A percentile compares a stretch with the other conserved stretches of the same genome.
These are phyloP conservation scores for Fusarium buxicola DNA, from an alignment of 2,329 filamentous ascomycete species.

Conservation along the genomic window DNA sequence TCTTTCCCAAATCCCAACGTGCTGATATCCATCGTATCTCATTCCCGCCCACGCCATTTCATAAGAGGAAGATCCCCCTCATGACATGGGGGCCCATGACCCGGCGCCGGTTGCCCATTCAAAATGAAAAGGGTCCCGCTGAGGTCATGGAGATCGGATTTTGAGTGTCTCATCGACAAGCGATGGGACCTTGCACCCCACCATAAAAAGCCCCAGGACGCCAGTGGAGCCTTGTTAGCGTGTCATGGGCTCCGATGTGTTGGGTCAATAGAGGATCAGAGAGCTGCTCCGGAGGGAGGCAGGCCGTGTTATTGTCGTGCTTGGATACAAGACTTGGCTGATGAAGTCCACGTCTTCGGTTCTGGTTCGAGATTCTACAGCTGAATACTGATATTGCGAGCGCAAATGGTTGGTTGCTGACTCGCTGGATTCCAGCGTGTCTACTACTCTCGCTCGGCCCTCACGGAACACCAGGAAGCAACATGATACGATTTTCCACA, in stretches of 20 bases:
- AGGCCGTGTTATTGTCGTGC: too few species aligned
- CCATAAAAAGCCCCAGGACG: background rate
- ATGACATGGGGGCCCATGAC: constrained; percentile 39
- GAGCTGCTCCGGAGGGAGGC: too few species aligned
- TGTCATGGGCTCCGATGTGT: background rate
- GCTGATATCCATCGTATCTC: too few species aligned
- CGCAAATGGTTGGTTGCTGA: background rate
- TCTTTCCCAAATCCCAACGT: too few species aligned
- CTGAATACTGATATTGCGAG: background rate
- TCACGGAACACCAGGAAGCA: background rate
- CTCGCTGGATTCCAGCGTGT: background rate
- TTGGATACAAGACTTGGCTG: background rate
- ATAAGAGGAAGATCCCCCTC: constrained; percentile 38
- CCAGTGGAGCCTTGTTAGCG: background rate
- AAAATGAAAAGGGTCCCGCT: constrained; percentile 19
- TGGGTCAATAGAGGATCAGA: background rate
- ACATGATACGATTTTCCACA: constrained; percentile 16
- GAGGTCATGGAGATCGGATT: constrained; percentile 31
- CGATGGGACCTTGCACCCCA: background rate
- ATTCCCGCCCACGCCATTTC: constrained; percentile 30
- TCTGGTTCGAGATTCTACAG: background rate
- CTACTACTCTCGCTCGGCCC: too few species aligned
- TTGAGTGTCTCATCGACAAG: constrained; percentile 28
- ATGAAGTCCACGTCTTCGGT: background rate
- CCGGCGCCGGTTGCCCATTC: constrained; percentile 11